Percentiles rank a stretch among this genome's conserved stretches.
Conservation (phyloP, 169 alveolate species). For the Fabrea salina region DNA sequence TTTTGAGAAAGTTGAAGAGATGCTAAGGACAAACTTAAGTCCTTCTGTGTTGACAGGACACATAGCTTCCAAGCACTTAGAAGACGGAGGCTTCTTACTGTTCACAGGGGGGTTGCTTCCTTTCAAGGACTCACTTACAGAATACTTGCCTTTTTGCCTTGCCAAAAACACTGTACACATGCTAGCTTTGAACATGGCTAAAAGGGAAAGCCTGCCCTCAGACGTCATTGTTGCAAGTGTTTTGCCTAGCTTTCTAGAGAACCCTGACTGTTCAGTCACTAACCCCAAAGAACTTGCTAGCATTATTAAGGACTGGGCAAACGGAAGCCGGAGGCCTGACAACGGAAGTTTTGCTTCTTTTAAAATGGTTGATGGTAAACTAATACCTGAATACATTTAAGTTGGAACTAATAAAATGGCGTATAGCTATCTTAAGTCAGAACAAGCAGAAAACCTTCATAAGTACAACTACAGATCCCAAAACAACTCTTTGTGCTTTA, state of each 20-base stretch:
- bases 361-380: slow-evolving; percentile 31
- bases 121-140: slow-evolving; percentile 51
- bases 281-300: slow-evolving; percentile 54
- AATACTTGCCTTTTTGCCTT: slow-evolving; percentile 54
- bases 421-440: background rate
- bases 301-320: slow-evolving; percentile 58
- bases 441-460: background rate
- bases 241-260: slow-evolving; percentile 61
- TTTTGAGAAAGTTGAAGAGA: slow-evolving; percentile 36
- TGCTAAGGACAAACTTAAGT: slow-evolving; percentile 36
- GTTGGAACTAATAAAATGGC: no score
- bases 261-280: slow-evolving; percentile 43
- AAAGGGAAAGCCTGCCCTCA: slow-evolving; percentile 43
- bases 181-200: slow-evolving; percentile 59
- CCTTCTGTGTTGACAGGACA: slow-evolving; percentile 59
- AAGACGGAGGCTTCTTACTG: slow-evolving; percentile 49
- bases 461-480: slow-evolving; percentile 39
- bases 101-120: slow-evolving; percentile 68
- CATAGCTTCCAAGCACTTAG: slow-evolving; percentile 50
- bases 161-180: slow-evolving; percentile 65
- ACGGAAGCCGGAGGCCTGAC: slow-evolving; percentile 48
- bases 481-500: slow-evolving; percentile 39
- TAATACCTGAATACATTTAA: slow-evolving; percentile 41
- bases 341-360: slow-evolving; percentile 56
- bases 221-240: slow-evolving; percentile 49